These are phyloP conservation scores for Epichloe baconii DNA, from an alignment of 2,329 filamentous ascomycete genomes.

Conservation along the genomic window DNA sequence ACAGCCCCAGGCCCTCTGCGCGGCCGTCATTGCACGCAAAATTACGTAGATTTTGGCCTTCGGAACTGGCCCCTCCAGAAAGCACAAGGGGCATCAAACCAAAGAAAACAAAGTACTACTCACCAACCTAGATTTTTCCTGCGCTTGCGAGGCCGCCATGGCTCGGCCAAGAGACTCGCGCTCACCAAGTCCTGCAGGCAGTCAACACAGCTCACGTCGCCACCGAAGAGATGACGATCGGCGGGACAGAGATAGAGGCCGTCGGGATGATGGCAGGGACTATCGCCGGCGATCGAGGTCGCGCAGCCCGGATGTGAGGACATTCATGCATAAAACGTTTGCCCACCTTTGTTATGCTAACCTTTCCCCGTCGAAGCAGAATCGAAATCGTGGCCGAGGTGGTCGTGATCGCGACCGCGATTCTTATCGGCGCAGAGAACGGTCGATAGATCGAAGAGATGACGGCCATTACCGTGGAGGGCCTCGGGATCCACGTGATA, in stretches of 20 bases:
- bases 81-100: not conserved
- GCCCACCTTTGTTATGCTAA: conserved; percentile 25
- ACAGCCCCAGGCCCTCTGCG: not conserved
- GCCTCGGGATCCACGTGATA: conserved; percentile 39
- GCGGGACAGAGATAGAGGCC: conserved; percentile 38
- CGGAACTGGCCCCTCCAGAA: not conserved
- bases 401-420: conserved; percentile 33
- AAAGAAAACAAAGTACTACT: conserved; percentile 23
- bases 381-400: conserved; percentile 45
- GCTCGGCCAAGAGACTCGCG: conserved; percentile 55
- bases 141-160: conserved; percentile 35
- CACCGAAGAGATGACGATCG: conserved; percentile 49
- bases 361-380: conserved; percentile 27
- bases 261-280: conserved; percentile 36
- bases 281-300: conserved; percentile 45
- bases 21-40: not conserved
- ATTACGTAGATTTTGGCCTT: not conserved
- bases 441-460: conserved; percentile 54
- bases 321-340: conserved; percentile 9
- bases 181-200: conserved; percentile 92
- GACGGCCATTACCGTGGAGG: conserved; percentile 50
- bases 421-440: conserved; percentile 52
- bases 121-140: conserved; percentile 26
- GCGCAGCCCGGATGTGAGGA: conserved; percentile 50
- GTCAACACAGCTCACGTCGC: conserved; percentile 61